phyloP scores from a whole-genome alignment of 2,329 filamentous ascomycete genomes.

The Ceratocystis albifundus region DNA sequence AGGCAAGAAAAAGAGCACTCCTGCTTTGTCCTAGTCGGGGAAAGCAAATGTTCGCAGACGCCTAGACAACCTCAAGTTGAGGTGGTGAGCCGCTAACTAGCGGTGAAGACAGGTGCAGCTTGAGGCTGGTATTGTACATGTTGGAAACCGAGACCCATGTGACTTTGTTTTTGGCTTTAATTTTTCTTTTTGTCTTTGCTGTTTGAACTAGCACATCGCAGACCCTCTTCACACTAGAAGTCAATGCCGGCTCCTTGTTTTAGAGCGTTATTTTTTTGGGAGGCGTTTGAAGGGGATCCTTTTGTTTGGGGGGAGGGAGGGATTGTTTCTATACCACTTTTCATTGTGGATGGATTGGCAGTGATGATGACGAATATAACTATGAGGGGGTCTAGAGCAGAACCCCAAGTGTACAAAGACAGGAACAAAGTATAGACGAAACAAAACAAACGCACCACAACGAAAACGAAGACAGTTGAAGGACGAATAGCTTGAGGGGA shows the following conservation, averaged over 20 bases:
- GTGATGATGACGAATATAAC: neutral
- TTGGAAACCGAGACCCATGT: neutral
- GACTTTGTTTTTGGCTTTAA: neutral
- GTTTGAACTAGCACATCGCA: neutral
- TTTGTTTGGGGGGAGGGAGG: too few species aligned
- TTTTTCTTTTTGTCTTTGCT: conserved; percentile 11
- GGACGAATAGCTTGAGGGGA: neutral
- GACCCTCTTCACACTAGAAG: neutral
- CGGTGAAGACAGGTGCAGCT: neutral
- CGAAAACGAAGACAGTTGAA: neutral
- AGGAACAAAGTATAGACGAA: neutral
- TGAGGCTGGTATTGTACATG: neutral
- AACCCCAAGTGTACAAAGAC: neutral
- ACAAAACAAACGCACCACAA: neutral
- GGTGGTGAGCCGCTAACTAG: neutral
- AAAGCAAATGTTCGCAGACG: conserved; percentile 14
- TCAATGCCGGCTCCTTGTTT: neutral
- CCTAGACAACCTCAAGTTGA: neutral
- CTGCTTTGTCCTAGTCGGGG: conserved; percentile 27
- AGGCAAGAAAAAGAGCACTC: conserved; percentile 52
- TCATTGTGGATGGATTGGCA: neutral
- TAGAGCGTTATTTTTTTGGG: conserved; percentile 9
- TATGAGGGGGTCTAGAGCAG: neutral
- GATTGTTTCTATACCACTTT: conserved; percentile 12
- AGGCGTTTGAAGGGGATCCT: conserved; percentile 11